Conservation (phyloP, 306 rosid species). For the Abrus precatorius region DNA sequence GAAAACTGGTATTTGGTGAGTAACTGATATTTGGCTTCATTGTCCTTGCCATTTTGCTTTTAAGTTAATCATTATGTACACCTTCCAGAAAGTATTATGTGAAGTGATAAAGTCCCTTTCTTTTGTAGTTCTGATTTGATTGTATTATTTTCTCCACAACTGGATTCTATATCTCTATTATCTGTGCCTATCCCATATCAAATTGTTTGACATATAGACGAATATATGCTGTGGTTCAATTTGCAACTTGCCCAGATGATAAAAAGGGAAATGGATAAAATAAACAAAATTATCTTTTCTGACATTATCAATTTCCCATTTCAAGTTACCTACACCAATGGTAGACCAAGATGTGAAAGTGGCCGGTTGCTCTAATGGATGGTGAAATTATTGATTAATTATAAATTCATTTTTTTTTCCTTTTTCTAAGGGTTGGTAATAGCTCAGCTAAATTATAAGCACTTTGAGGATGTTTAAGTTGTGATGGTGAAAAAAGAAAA, state of each 20-base stretch:
- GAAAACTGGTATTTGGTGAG: background rate
- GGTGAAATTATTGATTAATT: background rate
- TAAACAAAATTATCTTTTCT: constrained; percentile 11
- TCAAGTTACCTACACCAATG: background rate
- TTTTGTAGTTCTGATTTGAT: constrained; percentile 3
- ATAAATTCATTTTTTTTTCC: too few species aligned
- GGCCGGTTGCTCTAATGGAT: background rate
- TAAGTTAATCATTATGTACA: constrained; percentile 40
- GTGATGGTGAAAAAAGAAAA: too few species aligned
- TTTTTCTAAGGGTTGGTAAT: too few species aligned
- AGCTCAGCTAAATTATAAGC: too few species aligned
- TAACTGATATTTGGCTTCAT: constrained; percentile 45
- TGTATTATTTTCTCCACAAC: background rate
- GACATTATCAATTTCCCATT: background rate
- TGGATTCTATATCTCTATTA: background rate
- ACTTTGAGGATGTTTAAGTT: too few species aligned
- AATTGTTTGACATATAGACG: background rate
- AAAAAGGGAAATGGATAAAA: background rate
- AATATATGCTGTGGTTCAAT: background rate
- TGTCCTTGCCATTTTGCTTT: constrained; percentile 21
- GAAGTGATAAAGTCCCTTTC: constrained; percentile 25
- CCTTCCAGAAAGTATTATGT: constrained; percentile 33
- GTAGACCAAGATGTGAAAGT: too few species aligned
- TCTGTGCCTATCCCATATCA: background rate
- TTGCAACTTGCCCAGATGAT: background rate